Evolutionary conservation across 2,329 filamentous ascomycete genomes (phyloP).

Genomic region (Fusarium verrucosum): DNA sequence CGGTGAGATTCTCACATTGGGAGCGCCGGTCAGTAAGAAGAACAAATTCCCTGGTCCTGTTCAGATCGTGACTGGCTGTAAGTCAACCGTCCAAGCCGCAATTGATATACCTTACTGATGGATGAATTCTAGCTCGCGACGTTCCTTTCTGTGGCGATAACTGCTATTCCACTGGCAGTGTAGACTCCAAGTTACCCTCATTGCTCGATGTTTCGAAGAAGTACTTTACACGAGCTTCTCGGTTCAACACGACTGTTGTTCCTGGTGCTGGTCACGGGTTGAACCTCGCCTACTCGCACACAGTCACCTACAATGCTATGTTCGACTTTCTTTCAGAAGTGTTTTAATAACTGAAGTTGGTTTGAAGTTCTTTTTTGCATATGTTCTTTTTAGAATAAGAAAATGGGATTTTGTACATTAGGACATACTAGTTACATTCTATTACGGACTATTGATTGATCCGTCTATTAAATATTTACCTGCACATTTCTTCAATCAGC

Average conservation of each 20-base stretch:
- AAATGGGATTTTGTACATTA: neutral
- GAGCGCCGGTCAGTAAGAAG: conserved; percentile 46
- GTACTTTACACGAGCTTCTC: conserved; percentile 56
- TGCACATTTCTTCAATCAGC: neutral
- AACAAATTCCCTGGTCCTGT: conserved; percentile 63
- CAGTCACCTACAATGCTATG: conserved; percentile 49
- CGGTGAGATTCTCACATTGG: conserved; percentile 68
- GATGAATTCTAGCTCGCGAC: conserved; percentile 52
- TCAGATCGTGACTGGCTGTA: conserved; percentile 66
- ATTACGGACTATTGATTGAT: conserved; percentile 3
- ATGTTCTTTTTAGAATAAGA: too few species aligned
- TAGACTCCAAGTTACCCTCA: conserved; percentile 49
- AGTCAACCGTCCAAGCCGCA: conserved; percentile 18
- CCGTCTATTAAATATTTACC: neutral
- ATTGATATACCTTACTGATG: conserved; percentile 10
- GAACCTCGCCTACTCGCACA: conserved; percentile 55
- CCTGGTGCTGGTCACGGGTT: conserved; percentile 61
- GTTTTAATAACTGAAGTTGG: neutral
- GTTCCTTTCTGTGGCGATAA: conserved; percentile 70
- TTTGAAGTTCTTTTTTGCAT: neutral
- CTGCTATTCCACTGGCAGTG: conserved; percentile 57
- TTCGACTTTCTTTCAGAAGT: conserved; percentile 49
- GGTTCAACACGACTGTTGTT: conserved; percentile 64
- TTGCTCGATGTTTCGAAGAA: conserved; percentile 55
- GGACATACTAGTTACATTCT: neutral